Percentiles rank a stretch among this genome's conserved stretches.
These are phyloP conservation scores for Dichotomocladium elegans DNA, from an alignment of 371 early-diverging fungal genomes.

Conservation along the genomic window DNA sequence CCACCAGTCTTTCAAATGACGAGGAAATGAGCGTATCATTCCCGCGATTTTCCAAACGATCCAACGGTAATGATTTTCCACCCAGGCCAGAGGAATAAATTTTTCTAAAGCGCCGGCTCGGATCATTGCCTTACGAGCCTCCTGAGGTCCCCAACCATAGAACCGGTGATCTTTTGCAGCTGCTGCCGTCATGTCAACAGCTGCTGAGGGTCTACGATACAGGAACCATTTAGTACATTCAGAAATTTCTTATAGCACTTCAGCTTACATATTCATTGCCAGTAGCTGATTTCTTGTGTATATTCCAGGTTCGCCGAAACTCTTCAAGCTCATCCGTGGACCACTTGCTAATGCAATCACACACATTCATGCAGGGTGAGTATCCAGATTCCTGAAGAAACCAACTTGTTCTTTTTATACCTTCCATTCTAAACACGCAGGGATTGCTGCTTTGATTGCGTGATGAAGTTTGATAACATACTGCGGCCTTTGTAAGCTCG, in stretches of 20 bases:
- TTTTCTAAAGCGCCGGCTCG: constrained; percentile 35
- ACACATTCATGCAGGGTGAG: too few species aligned
- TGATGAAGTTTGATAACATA: neutral
- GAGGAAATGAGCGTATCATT: constrained; percentile 42
- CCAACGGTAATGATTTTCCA: constrained; percentile 42
- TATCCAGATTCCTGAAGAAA: too few species aligned
- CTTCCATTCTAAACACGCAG: constrained; percentile 25
- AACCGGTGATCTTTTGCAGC: constrained; percentile 28
- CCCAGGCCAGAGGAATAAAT: constrained; percentile 53
- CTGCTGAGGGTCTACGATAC: constrained; percentile 17
- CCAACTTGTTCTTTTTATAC: constrained; percentile 10
- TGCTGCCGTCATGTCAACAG: constrained; percentile 27
- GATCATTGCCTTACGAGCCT: constrained; percentile 39
- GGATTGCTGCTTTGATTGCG: neutral
- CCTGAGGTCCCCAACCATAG: constrained; percentile 40
- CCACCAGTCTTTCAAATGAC: constrained; percentile 38
- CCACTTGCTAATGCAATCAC: neutral
- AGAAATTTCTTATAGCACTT: neutral
- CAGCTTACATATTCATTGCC: constrained; percentile 10
- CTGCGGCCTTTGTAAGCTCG: constrained; percentile 30
- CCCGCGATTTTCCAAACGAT: constrained; percentile 18
- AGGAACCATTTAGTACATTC: neutral
- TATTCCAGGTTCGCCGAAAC: too few species aligned
- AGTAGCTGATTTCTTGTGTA: too few species aligned
- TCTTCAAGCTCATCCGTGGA: too few species aligned